These are phyloP conservation scores for Ascomycota sp. DNA, from an alignment of 2,329 filamentous ascomycete genomes.

Conservation along the genomic window DNA sequence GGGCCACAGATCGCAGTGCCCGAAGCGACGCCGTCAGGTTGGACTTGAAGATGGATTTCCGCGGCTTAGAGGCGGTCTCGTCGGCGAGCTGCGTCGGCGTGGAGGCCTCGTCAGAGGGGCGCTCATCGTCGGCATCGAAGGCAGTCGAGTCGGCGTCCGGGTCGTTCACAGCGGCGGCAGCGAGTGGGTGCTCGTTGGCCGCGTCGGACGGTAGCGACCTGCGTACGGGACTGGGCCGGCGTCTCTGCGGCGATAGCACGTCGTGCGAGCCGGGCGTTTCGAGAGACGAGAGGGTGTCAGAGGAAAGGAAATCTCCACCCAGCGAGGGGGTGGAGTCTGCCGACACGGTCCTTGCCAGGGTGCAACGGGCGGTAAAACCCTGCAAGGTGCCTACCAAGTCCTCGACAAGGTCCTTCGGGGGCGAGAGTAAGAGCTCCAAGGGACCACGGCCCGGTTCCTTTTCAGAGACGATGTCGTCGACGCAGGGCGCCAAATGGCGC, in stretches of 20 bases:
- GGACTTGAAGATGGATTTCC: conserved; percentile 43
- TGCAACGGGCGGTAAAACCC: no score
- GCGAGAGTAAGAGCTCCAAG: conserved; percentile 36
- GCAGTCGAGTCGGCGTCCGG: no score
- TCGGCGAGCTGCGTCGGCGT: conserved; percentile 9
- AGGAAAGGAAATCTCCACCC: conserved; percentile 32
- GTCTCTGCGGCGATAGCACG: conserved; percentile 16
- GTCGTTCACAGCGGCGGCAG: conserved; percentile 18
- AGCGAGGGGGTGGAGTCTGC: conserved; percentile 42
- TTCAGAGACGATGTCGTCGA: no score
- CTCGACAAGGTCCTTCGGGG: conserved; percentile 40
- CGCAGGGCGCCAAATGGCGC: no score
- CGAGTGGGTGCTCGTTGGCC: conserved; percentile 33
- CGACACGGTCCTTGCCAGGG: conserved; percentile 32
- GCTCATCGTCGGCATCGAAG: conserved; percentile 2
- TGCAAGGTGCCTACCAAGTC: no score
- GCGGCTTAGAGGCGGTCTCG: conserved; percentile 21
- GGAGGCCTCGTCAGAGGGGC: conserved; percentile 11
- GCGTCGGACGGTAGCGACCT: conserved; percentile 20
- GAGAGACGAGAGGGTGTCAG: conserved; percentile 26
- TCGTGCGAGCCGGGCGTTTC: no score
- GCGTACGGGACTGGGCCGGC: conserved; percentile 19
- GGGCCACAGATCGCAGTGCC: conserved; percentile 42
- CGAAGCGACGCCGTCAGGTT: conserved; percentile 47
- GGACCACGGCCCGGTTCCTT: conserved; percentile 25